Percentiles rank a stretch among this genome's conserved stretches.
Conservation (phyloP, 2,329 filamentous ascomycete genomes). For the Chalaropsis ovoidea region DNA sequence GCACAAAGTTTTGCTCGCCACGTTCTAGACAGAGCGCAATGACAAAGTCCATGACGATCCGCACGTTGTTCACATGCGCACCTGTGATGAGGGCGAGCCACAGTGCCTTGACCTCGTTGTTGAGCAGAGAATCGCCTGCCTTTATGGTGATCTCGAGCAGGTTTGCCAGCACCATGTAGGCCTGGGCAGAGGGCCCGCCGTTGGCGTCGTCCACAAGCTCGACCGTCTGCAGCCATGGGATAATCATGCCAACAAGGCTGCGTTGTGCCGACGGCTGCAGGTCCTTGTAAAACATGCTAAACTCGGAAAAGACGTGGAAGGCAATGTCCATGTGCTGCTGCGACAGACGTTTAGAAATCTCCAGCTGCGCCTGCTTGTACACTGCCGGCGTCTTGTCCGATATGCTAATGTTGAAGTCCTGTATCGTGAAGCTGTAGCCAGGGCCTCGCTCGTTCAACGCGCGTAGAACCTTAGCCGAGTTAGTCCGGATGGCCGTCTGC, state of each 20-base stretch:
- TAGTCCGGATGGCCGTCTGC: conserved; percentile 76
- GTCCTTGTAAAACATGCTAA: conserved; percentile 84
- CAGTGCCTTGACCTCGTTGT: conserved; percentile 93
- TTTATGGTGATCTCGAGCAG: conserved; percentile 93
- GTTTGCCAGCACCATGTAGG: conserved; percentile 90
- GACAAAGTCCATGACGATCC: conserved; percentile 90
- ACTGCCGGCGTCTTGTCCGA: conserved; percentile 97
- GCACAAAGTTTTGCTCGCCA: conserved; percentile 94
- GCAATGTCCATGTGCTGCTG: conserved; percentile 82
- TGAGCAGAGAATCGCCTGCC: conserved; percentile 45
- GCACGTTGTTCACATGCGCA: conserved; percentile 85
- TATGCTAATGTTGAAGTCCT: conserved; percentile 96
- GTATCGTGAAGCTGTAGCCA: conserved; percentile 70
- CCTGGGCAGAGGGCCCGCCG: conserved; percentile 78
- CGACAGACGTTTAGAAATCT: conserved; percentile 82
- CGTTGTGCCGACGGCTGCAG: conserved; percentile 72
- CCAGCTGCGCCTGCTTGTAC: conserved; percentile 94
- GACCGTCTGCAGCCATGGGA: conserved; percentile 93
- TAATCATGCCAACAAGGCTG: conserved; percentile 85
- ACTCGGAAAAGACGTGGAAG: conserved; percentile 92
- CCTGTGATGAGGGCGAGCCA: conserved; percentile 96
- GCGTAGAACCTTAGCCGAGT: conserved; percentile 71
- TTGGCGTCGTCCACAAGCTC: conserved; percentile 87
- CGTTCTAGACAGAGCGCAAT: conserved; percentile 87
- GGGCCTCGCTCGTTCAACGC: conserved; percentile 71